These are phyloP conservation scores for Hansenula lynferdii DNA, from an alignment of 1,139 yeast species.

Conservation along the genomic window DNA sequence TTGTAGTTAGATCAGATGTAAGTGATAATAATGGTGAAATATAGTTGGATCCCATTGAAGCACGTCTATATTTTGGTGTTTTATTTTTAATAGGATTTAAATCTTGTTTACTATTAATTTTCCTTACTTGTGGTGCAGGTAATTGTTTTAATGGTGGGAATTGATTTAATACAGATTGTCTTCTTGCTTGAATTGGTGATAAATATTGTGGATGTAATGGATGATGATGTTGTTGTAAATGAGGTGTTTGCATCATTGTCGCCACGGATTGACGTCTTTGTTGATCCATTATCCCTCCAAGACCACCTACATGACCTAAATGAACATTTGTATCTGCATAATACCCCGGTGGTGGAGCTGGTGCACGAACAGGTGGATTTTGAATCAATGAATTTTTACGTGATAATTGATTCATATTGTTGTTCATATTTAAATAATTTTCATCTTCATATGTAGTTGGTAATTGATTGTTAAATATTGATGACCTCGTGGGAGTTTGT, in stretches of 20 bases:
- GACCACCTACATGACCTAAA: too few relatives aligned
- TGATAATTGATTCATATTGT: too few relatives aligned
- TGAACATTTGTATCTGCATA: slow-evolving; percentile 19
- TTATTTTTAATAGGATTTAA: slow-evolving; percentile 58
- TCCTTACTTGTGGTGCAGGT: slow-evolving; percentile 39
- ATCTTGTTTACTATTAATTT: slow-evolving; percentile 43
- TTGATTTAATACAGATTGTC: slow-evolving; percentile 15
- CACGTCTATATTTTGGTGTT: slow-evolving; percentile 76
- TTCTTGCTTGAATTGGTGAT: slow-evolving; percentile 10
- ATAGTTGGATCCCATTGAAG: slow-evolving; percentile 71
- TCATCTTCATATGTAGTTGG: slow-evolving; percentile 23
- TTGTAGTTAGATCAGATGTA: slow-evolving; percentile 71
- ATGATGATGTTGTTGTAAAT: too few relatives aligned
- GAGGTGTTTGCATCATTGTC: slow-evolving; percentile 9
- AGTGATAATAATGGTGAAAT: slow-evolving; percentile 86
- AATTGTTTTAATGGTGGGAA: slow-evolving; percentile 25
- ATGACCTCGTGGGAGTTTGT: slow-evolving; percentile 16
- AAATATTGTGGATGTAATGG: slow-evolving; percentile 11
- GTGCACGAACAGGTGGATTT: slow-evolving; percentile 24
- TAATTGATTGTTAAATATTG: slow-evolving; percentile 16
- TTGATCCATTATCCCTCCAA: slow-evolving; percentile 14
- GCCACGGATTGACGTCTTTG: slow-evolving; percentile 34
- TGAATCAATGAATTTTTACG: slow-evolving; percentile 22
- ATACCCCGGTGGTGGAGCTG: slow-evolving; percentile 23
- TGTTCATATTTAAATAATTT: too few relatives aligned